Evolutionary conservation across 805 yeast genomes (phyloP), one percentile per base, ranked within the genome.

Genomic region (Candida stauntonica): DNA sequence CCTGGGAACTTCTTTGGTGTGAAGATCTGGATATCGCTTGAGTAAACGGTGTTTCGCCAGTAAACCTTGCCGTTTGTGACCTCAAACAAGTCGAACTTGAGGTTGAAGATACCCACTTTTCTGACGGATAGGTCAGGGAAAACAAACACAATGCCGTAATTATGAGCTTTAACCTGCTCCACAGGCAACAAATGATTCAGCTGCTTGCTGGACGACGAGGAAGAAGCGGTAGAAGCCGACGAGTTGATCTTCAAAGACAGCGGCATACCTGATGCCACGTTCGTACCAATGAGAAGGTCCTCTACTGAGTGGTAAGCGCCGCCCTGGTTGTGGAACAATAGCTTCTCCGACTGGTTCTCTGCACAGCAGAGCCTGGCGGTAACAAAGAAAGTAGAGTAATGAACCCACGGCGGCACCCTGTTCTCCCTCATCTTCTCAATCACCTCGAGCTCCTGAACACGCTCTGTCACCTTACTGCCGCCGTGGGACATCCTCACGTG

Each of bases 1-100:
- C 63, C 63, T 3, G 62, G 62, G 39, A 58, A 59, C 35, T 58
- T 59, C 45, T 59, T 59, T 20, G 60, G 62, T 4, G 60, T 53
- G 31, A 39, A 58, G 7, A 58, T 58, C 17, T 51, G 54, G 26
- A 59, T 53, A 7, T 38, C 49, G 24, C 46, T 44, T 7, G 59
- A 52, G 2, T 31, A 15, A 3, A 42, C 17, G 16, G 44, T 41
- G 37, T 38, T 37, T 29, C 51, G 44, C 42, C 50, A 47, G 13
- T 23, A 31, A 9, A 58, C 47, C n/a, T 48, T 44, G 6, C 55
- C 55, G 8, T 50, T 38, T 26, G 33, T 47, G 2, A 50, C 51
- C 37, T 59, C 62, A 41, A 51, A 59, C n/a, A 59, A 39, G 19
- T 53, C 55, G 32, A 59, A 59, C 15, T 50, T 45, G 28, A 59